Base-by-base conservation (phyloP, 1,139 yeast species). In the Debaryomycetaceae sp. region DNA sequence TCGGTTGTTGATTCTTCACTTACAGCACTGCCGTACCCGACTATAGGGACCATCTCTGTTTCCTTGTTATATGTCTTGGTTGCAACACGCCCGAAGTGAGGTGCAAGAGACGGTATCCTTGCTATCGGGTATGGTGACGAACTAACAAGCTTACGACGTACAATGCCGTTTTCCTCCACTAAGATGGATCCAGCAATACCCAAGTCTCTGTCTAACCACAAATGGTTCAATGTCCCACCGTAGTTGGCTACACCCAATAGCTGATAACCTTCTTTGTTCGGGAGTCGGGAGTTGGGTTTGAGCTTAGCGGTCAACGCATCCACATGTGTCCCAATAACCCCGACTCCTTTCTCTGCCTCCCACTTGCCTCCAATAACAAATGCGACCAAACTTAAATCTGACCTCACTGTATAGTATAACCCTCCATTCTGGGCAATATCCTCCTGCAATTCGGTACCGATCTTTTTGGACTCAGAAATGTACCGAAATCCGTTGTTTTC, bases 161-260 rank as follows among this genome's bases (percentile, higher is more conserved):
- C 47, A 33, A 52, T 53, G 1, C 62, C 70, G 37, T 51, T 44
- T 13, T 44, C 55, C 41, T 53, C 58, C 6, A 67, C 59, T 40
- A 67, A 53, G 28, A 71, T 56, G 35, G 70, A 55, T 9, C 78
- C 78, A n/a, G 76, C 77, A 38, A 72, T 50, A 5, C 74, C 77
- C 43, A 72, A 65, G 49, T 72, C 78, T 46, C 78, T 55, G 47
- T 70, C 75, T 53, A 68, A 59, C 73, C 75, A 69, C 3, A 63
- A 48, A 17, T 55, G 52, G 9, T 56, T 59, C 43, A 68, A 58
- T 4, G 69, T 57, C 6, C 75, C 75, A 5, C 70, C 65, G 48
- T 72, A 72, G 1, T 67, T 66, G 1, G 75, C 73, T 13, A 71
- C 74, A 1, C 75, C 76, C 26, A 72, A 58, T 31, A 66, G 50